phyloP scores from a whole-genome alignment of 176 grass and related monocot species.

The Coix lacrymajobi region DNA sequence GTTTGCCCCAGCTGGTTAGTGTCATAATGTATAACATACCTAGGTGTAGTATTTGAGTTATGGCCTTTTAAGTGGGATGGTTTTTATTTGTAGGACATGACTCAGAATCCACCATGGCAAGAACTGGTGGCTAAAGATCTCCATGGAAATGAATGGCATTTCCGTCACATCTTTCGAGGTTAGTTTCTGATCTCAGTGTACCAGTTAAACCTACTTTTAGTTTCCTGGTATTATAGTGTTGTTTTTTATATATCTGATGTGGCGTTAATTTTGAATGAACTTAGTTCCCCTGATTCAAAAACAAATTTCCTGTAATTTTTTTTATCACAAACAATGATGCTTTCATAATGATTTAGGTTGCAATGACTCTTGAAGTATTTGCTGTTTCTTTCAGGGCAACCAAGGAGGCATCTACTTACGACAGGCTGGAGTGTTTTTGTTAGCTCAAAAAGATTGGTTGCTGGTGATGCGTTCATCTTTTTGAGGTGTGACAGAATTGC shows the following conservation, averaged over 20 bases:
- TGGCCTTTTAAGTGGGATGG: background rate
- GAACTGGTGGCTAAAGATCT: constrained; percentile 75
- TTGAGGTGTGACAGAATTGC: constrained; percentile 44
- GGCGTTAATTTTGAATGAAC: background rate
- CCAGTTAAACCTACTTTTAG: background rate
- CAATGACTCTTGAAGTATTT: background rate
- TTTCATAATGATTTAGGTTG: background rate
- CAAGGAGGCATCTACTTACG: constrained; percentile 80
- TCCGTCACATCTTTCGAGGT: constrained; percentile 93
- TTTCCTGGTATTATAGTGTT: background rate
- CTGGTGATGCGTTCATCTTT: constrained; percentile 90
- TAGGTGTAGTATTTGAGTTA: background rate
- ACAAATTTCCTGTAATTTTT: background rate
- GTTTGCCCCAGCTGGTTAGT: constrained; percentile 67
- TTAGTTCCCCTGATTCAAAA: background rate
- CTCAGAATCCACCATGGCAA: constrained; percentile 73
- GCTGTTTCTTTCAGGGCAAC: constrained; percentile 58
- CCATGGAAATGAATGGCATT: constrained; percentile 81
- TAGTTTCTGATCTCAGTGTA: constrained; percentile 5
- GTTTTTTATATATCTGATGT: background rate
- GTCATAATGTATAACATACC: background rate
- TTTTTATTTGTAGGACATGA: constrained; percentile 59
- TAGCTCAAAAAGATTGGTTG: constrained; percentile 84
- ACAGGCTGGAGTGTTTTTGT: constrained; percentile 97
- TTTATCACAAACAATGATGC: background rate